phyloP scores from a whole-genome alignment of 257 asterid species.

The Vinca minor region DNA sequence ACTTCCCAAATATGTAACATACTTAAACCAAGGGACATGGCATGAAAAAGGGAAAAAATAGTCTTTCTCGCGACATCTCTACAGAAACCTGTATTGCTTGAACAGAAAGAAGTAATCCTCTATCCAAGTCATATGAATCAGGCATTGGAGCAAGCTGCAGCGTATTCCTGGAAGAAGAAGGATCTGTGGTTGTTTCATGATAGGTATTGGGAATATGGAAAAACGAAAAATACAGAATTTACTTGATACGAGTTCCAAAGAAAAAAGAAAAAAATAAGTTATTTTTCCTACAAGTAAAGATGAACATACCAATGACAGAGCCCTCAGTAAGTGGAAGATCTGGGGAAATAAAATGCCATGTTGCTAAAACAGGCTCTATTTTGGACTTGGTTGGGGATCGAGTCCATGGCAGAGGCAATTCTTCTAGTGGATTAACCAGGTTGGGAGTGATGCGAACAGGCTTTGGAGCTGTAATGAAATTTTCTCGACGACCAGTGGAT shows the following conservation, averaged over 20 bases:
- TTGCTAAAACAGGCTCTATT: conserved; percentile 77
- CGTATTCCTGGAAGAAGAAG: conserved; percentile 61
- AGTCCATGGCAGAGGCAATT: conserved; percentile 96
- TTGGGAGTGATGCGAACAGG: conserved; percentile 82
- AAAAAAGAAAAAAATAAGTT: too few relatives aligned
- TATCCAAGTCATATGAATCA: conserved; percentile 87
- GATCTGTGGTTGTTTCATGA: conserved; percentile 70
- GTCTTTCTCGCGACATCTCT: conserved; percentile 7
- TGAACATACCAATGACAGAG: conserved; percentile 34
- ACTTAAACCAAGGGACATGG: conserved; percentile 13
- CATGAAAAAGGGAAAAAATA: conserved; percentile 12
- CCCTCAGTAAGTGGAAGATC: conserved; percentile 48
- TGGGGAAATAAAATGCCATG: conserved; percentile 66
- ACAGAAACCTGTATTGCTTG: conserved; percentile 82
- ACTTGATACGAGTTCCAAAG: background rate
- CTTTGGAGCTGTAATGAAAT: conserved; percentile 60
- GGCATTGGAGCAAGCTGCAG: conserved; percentile 89
- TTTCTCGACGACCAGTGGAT: conserved; percentile 47
- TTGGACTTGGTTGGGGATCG: conserved; percentile 91
- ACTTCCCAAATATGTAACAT: conserved; percentile 8
- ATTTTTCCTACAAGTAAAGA: background rate
- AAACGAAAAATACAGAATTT: conserved; percentile 2
- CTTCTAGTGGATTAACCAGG: conserved; percentile 70
- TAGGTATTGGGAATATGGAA: conserved; percentile 25
- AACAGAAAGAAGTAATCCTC: conserved; percentile 94